Evolutionary conservation across 2,329 filamentous ascomycete species (phyloP).

Genomic region (Sporothrix sp.): DNA sequence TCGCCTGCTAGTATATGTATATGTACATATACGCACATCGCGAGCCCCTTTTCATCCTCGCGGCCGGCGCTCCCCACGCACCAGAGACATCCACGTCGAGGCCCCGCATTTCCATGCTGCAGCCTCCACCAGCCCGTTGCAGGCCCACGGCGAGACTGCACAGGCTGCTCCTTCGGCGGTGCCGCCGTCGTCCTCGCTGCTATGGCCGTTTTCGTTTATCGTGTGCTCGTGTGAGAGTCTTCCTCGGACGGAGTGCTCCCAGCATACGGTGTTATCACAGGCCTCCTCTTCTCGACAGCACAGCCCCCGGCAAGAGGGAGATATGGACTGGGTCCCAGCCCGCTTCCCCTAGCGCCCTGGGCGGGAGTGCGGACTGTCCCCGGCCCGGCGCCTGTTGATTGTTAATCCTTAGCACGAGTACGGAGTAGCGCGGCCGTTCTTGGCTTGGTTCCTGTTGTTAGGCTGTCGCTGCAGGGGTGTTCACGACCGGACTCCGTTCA

Average conservation of each 20-base stretch:
- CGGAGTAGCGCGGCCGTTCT: neutral
- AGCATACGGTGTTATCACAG: too few relatives aligned
- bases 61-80: neutral
- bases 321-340: neutral
- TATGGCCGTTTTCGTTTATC: too few relatives aligned
- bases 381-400: conserved; percentile 1
- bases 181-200: too few relatives aligned
- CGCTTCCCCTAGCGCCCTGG: conserved; percentile 6
- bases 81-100: conserved; percentile 5
- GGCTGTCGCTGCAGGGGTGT: neutral
- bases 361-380: conserved; percentile 3
- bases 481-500: too few relatives aligned
- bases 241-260: too few relatives aligned
- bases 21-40: too few relatives aligned
- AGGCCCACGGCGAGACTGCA: neutral
- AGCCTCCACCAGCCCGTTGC: neutral
- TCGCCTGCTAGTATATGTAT: too few relatives aligned
- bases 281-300: too few relatives aligned
- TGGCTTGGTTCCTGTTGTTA: neutral
- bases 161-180: neutral
- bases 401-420: conserved; percentile 2
- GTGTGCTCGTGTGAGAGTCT: too few relatives aligned
- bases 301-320: neutral
- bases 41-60: neutral
- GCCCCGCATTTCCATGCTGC: neutral